Evolutionary conservation across 2,329 filamentous ascomycete species (phyloP), one percentile per base, ranked within the genome.

Genomic region (Pezicula carpinea): DNA sequence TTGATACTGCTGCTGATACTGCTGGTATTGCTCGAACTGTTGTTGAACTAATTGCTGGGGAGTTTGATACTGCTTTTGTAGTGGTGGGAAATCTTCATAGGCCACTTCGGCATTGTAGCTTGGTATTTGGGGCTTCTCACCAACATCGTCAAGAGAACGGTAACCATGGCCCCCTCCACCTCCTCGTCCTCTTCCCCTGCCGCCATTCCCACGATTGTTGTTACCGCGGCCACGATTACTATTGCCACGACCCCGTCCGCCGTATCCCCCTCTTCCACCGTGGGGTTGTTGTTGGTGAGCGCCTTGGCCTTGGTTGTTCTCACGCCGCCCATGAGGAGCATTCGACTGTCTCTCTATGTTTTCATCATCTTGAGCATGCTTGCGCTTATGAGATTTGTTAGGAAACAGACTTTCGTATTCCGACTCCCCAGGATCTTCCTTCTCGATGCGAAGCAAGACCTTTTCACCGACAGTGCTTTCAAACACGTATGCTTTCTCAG

Each of bases 381-480:
- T 83, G 44, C 80, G 72, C 66, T 83, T 85, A 48, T 75, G 69
- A 31, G 70, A 66, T 60, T 77, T 85, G 59, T 78, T 83, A 26
- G 76, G 72, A 53, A 81, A 81, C 15, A 79, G 68, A 58, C 75
- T 79, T 56, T 87, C 81, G 59, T 81, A 82, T 52, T 81, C 77
- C 52, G 79, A 80, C 58, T 86, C 82, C 19, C 69, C 66, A 3
- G 71, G 69, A 43, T 82, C 70, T 53, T 92, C 87, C 44, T 82
- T 74, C 64, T 96, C 89, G 39, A 97, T 83, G 2, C 87, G 79
- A 43, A 97, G 69, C 53, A 93, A 75, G 14, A 89, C 80, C 69
- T 95, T 96, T 68, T 97, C 91, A 15, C 87, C 87, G 1, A 97
- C 88, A 0, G 80, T 82, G 1, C 87, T 90, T 53, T 95, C 88